These are phyloP conservation scores for Incumbomyces lentus DNA, from an alignment of 2,329 filamentous ascomycete genomes.

Conservation along the genomic window DNA sequence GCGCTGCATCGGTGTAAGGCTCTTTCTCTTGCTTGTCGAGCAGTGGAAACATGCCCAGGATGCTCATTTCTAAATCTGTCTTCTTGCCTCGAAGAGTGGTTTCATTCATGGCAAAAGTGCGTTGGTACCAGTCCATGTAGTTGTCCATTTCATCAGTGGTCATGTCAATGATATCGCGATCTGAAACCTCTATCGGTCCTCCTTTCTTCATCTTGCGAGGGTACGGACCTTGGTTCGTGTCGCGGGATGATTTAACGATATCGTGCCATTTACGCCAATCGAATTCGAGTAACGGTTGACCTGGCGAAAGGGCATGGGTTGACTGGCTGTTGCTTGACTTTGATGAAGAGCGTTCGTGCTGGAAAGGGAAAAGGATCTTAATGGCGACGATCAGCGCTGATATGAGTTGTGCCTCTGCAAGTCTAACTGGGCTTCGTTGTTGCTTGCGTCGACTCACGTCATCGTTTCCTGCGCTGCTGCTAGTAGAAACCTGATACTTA, in stretches of 20 bases:
- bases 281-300: conserved; percentile 38
- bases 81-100: conserved; percentile 28
- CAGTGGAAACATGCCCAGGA: conserved; percentile 24
- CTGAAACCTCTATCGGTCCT: conserved; percentile 46
- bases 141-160: conserved; percentile 54
- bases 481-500: conserved; percentile 42
- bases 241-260: conserved; percentile 4
- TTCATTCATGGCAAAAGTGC: conserved; percentile 46
- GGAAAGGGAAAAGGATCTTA: conserved; percentile 71
- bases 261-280: conserved; percentile 63
- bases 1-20: conserved; percentile 11
- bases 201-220: conserved; percentile 23
- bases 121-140: conserved; percentile 71
- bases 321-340: neutral
- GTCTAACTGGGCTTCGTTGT: conserved; percentile 39
- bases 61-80: conserved; percentile 13
- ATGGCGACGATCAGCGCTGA: conserved; percentile 62
- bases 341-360: conserved; percentile 42
- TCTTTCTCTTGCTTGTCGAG: conserved; percentile 6
- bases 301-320: neutral
- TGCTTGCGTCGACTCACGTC: neutral
- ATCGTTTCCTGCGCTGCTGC: conserved; percentile 28
- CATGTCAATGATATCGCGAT: conserved; percentile 55
- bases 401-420: conserved; percentile 67
- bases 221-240: neutral